These are phyloP conservation scores for Talaromyces stipitatus DNA, from an alignment of 495 filamentous ascomycete genomes.

Conservation along the genomic window DNA sequence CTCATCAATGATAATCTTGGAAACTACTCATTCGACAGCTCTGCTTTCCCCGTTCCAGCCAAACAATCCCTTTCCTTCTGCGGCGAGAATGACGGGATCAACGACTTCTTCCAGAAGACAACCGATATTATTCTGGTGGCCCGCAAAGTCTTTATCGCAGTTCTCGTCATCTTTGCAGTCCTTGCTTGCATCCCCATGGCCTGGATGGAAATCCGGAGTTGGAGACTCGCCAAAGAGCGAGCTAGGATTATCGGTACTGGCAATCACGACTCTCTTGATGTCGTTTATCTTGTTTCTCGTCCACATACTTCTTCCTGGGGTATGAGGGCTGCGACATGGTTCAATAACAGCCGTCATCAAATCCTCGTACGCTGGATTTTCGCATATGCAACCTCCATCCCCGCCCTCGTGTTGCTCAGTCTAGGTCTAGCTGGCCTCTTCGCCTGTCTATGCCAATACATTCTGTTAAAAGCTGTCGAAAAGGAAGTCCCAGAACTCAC, in stretches of 20 bases:
- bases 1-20: conserved; percentile 58
- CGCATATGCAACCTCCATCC: conserved; percentile 76
- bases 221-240: conserved; percentile 62
- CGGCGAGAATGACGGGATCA: conserved; percentile 73
- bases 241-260: conserved; percentile 57
- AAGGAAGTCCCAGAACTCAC: conserved; percentile 70
- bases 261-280: conserved; percentile 73
- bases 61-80: conserved; percentile 84
- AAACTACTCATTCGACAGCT: conserved; percentile 67
- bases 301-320: conserved; percentile 65
- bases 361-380: conserved; percentile 75
- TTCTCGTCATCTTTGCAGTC: conserved; percentile 61
- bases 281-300: conserved; percentile 78
- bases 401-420: conserved; percentile 80
- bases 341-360: conserved; percentile 59
- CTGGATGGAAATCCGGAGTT: conserved; percentile 72
- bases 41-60: conserved; percentile 67
- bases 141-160: conserved; percentile 64
- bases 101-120: conserved; percentile 75
- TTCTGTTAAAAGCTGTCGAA: conserved; percentile 65
- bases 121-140: conserved; percentile 51
- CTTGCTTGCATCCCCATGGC: conserved; percentile 69
- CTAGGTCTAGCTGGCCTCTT: conserved; percentile 81
- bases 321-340: conserved; percentile 61
- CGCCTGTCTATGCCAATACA: conserved; percentile 75